These are phyloP conservation scores for Aspergillus leporis DNA, from an alignment of 495 filamentous ascomycete species.

Conservation along the genomic window DNA sequence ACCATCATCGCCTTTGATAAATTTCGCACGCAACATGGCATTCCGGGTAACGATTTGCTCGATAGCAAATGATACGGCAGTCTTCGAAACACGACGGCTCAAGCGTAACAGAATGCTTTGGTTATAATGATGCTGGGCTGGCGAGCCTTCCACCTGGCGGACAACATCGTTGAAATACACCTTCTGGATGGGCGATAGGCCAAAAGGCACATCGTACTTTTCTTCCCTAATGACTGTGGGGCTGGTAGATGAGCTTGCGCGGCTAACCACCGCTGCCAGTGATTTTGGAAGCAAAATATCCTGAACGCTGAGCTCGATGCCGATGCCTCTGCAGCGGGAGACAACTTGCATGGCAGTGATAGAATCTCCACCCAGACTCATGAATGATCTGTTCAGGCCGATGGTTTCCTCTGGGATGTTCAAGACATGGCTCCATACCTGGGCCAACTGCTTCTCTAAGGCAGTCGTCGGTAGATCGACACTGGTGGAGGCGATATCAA, in stretches of 20 bases:
- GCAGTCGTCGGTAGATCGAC: background rate
- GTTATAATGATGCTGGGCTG: background rate
- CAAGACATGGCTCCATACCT: constrained; percentile 24
- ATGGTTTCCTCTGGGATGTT: constrained; percentile 18
- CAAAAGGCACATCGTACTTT: background rate
- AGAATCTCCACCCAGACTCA: constrained; percentile 37
- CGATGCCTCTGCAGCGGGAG: constrained; percentile 20
- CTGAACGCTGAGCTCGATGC: constrained; percentile 20
- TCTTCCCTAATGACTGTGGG: background rate
- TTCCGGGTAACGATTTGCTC: background rate
- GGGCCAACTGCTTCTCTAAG: background rate
- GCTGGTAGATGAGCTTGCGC: background rate
- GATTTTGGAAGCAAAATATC: constrained; percentile 28
- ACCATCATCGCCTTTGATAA: background rate
- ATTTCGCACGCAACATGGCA: background rate
- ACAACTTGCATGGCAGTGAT: constrained; percentile 60
- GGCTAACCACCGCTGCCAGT: background rate
- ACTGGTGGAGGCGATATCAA: constrained; percentile 8
- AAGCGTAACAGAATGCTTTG: background rate
- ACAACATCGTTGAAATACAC: constrained; percentile 4
- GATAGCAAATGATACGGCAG: background rate
- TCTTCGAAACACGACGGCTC: background rate
- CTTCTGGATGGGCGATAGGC: constrained; percentile 3
- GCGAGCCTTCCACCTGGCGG: background rate
- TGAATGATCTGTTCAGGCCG: constrained; percentile 24